Evolutionary conservation across 148 eudicot genomes (phyloP), one percentile per base, ranked within the genome.

Genomic region (Simmondsia chinensis): DNA sequence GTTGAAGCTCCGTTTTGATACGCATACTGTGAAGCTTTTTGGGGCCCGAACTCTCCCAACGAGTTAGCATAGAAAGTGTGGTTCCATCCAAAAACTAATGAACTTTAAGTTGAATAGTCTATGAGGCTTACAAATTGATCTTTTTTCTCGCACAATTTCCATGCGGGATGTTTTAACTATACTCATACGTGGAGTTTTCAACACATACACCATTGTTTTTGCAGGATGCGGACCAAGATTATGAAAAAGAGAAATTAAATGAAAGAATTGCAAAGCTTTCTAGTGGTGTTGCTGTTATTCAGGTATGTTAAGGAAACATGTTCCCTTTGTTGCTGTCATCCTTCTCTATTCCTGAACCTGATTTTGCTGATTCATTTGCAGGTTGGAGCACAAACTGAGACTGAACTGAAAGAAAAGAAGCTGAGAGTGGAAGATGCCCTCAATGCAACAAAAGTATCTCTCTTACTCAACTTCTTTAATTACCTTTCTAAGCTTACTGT

Each of bases 241-340:
- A 77, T 37, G 91, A 77, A 60, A 74, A 48, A 48, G 63, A 48
- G 13, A 76, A 82, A 48, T 59, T 82, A n/a, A 74, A 68, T 54
- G 91, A 82, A 64, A 74, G 91, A 66, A 82, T 82, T 59, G 91
- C 91, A 52, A 82, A 82, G 32, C 75, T 82, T 25, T 74, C 91
- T 2, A 74, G 81, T 48, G 91, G 91, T 28, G 91, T 82, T 68
- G 91, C 84, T 23, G 84, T 82, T 11, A 77, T 82, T 56, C 79
- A 68, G 78, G 82, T 76, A n/a, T n/a, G n/a, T n/a, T n/a, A n/a
- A n/a, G n/a, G n/a, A n/a, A n/a, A n/a, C n/a, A n/a, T n/a, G n/a
- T n/a, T n/a, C n/a, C n/a, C n/a, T n/a, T n/a, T n/a, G n/a, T n/a
- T n/a, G n/a, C n/a, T n/a, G n/a, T n/a, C n/a, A n/a, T n/a, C n/a